Evolutionary conservation across 192 early-diverging fungal genomes (phyloP).

Genomic region (Irineochytrium annulatum): DNA sequence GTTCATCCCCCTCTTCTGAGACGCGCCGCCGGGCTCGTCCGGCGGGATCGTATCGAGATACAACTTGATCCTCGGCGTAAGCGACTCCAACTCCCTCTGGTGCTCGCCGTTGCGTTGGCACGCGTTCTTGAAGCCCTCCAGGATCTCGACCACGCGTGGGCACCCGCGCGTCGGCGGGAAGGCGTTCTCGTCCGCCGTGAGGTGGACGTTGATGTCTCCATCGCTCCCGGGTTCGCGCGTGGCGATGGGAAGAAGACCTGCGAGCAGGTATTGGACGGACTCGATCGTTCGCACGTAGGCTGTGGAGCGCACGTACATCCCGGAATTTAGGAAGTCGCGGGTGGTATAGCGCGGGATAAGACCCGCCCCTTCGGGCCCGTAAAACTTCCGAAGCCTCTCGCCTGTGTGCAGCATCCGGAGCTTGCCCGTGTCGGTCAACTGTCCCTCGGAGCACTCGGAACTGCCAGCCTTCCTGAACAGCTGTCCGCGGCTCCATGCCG

Average conservation of each 20-base stretch:
- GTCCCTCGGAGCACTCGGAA: background rate
- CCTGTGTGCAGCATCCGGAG: background rate
- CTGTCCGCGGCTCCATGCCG: background rate
- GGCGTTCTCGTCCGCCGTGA: conserved; percentile 8
- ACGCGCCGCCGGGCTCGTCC: no score
- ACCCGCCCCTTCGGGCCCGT: no score
- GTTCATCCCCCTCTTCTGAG: no score
- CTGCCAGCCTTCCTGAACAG: background rate
- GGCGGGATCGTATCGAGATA: no score
- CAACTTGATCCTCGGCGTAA: no score
- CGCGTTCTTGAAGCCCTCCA: no score
- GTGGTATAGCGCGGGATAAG: no score
- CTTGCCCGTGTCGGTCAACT: background rate
- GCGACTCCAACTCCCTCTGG: no score
- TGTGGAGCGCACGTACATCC: conserved; percentile 56
- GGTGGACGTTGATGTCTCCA: conserved; percentile 10
- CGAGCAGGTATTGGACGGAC: conserved; percentile 59
- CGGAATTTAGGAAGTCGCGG: background rate
- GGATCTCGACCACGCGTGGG: no score
- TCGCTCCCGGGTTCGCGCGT: conserved; percentile 3
- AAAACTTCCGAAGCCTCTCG: background rate
- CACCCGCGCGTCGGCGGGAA: no score
- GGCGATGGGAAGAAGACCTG: conserved; percentile 53
- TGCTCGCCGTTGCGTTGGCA: no score
- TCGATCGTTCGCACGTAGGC: conserved; percentile 63